Evolutionary conservation across 441 rosid species (phyloP).

Genomic region (Euphorbia celastroides): DNA sequence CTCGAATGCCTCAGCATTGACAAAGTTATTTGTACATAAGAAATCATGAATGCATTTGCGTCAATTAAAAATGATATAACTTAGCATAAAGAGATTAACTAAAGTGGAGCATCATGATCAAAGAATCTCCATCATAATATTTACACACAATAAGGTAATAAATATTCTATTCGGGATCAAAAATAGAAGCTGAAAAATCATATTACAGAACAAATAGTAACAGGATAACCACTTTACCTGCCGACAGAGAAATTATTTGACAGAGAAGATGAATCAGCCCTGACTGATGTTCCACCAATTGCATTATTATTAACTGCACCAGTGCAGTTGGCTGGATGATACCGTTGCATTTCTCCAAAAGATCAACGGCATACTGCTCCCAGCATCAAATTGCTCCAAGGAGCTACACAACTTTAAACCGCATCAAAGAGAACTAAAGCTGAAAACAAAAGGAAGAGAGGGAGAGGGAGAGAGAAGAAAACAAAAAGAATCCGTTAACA

Average conservation of each 20-base stretch:
- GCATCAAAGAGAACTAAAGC: slow-evolving; percentile 23
- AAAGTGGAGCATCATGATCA: not conserved
- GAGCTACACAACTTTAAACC: slow-evolving; percentile 33
- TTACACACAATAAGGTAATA: not conserved
- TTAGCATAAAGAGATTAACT: not conserved
- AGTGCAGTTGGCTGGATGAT: slow-evolving; percentile 81
- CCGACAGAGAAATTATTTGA: slow-evolving; percentile 51
- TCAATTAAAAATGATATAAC: not conserved
- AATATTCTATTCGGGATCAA: not conserved
- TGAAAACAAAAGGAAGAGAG: not conserved
- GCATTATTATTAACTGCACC: slow-evolving; percentile 88
- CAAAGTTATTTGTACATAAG: not conserved
- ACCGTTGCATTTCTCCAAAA: slow-evolving; percentile 98
- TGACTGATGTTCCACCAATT: slow-evolving; percentile 68
- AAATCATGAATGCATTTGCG: not conserved
- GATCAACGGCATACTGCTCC: slow-evolving; percentile 85
- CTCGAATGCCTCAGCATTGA: not conserved
- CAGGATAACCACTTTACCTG: slow-evolving; percentile 43
- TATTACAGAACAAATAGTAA: not conserved
- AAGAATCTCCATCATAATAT: not conserved
- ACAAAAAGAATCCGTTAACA: not conserved
- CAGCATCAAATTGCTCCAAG: slow-evolving; percentile 50
- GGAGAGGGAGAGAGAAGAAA: not conserved
- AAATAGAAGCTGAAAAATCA: not conserved
- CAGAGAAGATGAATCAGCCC: slow-evolving; percentile 75